Base-by-base conservation (phyloP, 345 rosid genomes). In the Raphanus raphanistrum region DNA sequence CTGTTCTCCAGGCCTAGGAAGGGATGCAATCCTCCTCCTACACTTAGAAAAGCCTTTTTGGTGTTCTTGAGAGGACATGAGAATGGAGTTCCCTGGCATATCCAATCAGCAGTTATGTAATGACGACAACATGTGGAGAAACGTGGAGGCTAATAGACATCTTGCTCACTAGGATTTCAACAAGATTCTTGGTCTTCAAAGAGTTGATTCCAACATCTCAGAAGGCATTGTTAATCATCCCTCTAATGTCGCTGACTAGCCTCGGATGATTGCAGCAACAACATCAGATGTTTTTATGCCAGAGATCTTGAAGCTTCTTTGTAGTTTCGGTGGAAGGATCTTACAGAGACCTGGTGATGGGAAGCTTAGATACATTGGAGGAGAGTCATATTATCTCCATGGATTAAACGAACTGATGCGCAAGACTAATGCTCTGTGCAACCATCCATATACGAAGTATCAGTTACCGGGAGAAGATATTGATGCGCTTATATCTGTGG, bases 391-490 rank as follows among this genome's bases (percentile, higher is more conserved):
- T 92, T 27, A 82, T 94, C 76, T 88, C 92, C 17, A 83, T 55
- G 81, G 87, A 0, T 87, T 86, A 84, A 84, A 81, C 2, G 96
- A 92, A 62, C 80, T 94, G 65, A 82, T 87, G 72, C 83, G 65
- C 80, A 94, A 90, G 81, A 90, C 93, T 57, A 69, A 76, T 10
- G 92, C 80, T 59, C 81, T 94, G 77, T 88, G 90, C 72, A 87
- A 79, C 70, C 90, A 89, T 26, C 84, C 90, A 15, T 94, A 92
- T 77, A 86, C 87, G 4, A 94, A 86, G 83, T 94, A 92, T 80
- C 98, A 94, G 66, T 94, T 94, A 68, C 98, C 98, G 94, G n/a
- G 89, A 2, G 96, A 94, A 86, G 98, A 94, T 82, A 92, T 91
- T 8, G 97, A 93, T 33, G 92, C 98, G 4, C 82, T 93, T 10